Conservation (phyloP, 2,329 filamentous ascomycete species). For the Graphilbum fragrans region DNA sequence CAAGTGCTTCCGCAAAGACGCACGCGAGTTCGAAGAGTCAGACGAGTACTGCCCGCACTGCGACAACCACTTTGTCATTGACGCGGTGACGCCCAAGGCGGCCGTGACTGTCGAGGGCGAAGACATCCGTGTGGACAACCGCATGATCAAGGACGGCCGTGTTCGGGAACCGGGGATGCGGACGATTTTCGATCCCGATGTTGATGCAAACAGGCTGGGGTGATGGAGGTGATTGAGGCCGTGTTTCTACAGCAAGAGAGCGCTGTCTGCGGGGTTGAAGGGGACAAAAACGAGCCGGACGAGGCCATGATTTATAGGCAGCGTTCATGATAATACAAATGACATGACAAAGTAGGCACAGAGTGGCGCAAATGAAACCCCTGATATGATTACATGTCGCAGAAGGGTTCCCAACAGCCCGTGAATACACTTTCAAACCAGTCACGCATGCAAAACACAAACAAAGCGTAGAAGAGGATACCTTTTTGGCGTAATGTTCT, state of each 20-base stretch:
- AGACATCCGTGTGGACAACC: constrained; percentile 71
- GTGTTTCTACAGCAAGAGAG: not conserved
- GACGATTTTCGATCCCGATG: constrained; percentile 65
- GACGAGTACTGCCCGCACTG: constrained; percentile 99
- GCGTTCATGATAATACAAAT: too few species aligned
- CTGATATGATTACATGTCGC: too few species aligned
- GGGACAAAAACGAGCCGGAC: too few species aligned
- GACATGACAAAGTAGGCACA: too few species aligned
- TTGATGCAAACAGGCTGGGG: constrained; percentile 64
- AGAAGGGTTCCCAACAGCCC: too few species aligned
- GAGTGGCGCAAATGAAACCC: too few species aligned
- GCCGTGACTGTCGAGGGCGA: constrained; percentile 81
- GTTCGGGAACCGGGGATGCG: constrained; percentile 45
- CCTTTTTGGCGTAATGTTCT: too few species aligned
- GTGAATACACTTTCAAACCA: too few species aligned
- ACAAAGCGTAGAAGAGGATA: too few species aligned
- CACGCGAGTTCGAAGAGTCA: constrained; percentile 82
- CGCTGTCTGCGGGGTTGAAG: too few species aligned
- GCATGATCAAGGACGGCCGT: constrained; percentile 89
- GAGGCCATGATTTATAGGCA: too few species aligned
- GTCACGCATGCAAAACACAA: too few species aligned
- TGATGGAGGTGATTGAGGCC: constrained; percentile 29
- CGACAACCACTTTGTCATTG: constrained; percentile 95
- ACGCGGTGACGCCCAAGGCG: constrained; percentile 74
- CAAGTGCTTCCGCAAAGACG: constrained; percentile 94